Conservation (phyloP, 1,284 basidiomycete species). For the Trichosporon sp. region DNA sequence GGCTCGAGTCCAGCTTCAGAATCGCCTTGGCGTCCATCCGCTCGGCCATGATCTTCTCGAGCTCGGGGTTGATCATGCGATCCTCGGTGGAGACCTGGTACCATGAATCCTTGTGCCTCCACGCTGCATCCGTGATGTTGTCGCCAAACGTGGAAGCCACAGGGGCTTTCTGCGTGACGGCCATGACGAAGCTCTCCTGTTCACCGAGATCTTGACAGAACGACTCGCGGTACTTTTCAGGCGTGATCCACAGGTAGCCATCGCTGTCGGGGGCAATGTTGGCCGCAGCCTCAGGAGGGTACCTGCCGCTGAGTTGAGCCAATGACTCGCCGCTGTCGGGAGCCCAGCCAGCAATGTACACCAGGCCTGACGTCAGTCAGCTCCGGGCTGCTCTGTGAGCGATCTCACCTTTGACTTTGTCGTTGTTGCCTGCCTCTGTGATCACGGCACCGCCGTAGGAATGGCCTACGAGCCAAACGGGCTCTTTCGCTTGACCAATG, state of each 20-base stretch:
- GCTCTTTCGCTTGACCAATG: not conserved
- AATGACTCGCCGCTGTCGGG: constrained; percentile 19
- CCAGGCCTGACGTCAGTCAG: constrained; percentile 7
- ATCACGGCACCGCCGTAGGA: constrained; percentile 19
- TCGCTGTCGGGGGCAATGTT: not conserved
- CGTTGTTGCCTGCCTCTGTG: constrained; percentile 19
- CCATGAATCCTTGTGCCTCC: constrained; percentile 8
- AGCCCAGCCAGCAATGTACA: constrained; percentile 17
- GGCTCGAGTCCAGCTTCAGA: not conserved
- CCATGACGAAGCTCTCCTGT: constrained; percentile 11
- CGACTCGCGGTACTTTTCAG: not conserved
- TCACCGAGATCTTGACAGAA: constrained; percentile 4
- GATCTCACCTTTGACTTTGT: not conserved
- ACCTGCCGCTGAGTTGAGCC: not conserved
- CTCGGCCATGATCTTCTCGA: not conserved
- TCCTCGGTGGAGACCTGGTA: constrained; percentile 15
- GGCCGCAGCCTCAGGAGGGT: constrained; percentile 1
- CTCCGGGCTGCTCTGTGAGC: no score
- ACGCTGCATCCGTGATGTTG: not conserved
- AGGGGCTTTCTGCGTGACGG: constrained; percentile 16
- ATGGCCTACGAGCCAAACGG: constrained; percentile 9
- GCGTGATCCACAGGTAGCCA: not conserved
- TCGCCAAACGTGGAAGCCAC: not conserved
- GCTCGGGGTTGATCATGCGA: not conserved
- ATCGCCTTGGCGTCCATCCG: constrained; percentile 9